Conservation (phyloP, 352 stramenopile genomes). For the Pythium rhizo-oryzae region DNA sequence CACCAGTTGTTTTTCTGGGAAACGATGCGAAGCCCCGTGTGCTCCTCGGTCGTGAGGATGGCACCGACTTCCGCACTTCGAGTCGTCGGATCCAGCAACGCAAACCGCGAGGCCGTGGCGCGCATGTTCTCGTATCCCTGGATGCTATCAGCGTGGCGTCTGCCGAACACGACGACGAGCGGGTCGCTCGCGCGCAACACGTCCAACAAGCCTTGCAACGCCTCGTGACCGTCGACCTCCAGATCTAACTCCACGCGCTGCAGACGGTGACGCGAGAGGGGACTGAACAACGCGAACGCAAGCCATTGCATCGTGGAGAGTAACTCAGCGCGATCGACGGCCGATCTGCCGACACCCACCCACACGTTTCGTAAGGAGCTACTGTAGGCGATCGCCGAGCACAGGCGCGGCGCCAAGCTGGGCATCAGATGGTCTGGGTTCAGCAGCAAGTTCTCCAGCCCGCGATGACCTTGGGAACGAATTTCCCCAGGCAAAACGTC, state of each 20-base stretch:
- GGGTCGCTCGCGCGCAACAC: neutral
- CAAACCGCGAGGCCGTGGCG: too few species aligned
- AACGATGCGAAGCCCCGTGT: neutral
- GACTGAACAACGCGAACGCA: neutral
- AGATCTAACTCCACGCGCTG: neutral
- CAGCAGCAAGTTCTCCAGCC: too few species aligned
- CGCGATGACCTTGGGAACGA: too few species aligned
- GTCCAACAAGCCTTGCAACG: neutral
- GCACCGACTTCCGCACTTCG: too few species aligned
- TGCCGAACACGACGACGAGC: too few species aligned
- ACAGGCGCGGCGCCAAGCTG: neutral
- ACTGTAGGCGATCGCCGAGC: neutral
- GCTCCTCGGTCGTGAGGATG: neutral
- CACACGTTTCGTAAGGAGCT: neutral
- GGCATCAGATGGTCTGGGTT: neutral
- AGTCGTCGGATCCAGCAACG: too few species aligned
- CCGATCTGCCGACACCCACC: neutral
- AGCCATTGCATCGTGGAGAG: neutral
- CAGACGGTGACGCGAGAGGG: neutral
- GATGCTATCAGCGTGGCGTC: too few species aligned
- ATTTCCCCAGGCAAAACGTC: too few species aligned
- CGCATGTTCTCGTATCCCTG: too few species aligned
- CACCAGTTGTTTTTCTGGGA: neutral
- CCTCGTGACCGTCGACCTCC: neutral
- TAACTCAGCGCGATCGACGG: too few species aligned